Evolutionary conservation across 192 early-diverging fungal species (phyloP).

Genomic region (Dissophora globulifera): DNA sequence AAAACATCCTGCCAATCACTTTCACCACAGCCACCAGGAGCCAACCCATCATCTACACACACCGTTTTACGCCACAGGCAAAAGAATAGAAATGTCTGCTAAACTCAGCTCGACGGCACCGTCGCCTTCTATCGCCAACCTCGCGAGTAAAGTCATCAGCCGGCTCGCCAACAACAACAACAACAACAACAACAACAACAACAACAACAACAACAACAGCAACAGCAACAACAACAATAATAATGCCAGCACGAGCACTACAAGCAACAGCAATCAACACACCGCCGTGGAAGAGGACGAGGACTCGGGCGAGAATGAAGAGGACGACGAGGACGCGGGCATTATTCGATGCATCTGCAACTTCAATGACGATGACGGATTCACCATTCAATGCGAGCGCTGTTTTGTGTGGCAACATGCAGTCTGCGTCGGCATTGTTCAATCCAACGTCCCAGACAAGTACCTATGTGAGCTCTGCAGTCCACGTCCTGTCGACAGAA

Average conservation of each 20-base stretch:
- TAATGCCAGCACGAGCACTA: neutral
- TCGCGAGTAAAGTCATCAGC: slow-evolving; percentile 34
- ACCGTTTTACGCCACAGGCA: no score
- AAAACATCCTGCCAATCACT: neutral
- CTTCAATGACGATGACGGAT: slow-evolving; percentile 93
- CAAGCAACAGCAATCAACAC: slow-evolving; percentile 5
- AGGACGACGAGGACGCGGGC: slow-evolving; percentile 79
- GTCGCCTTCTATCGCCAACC: slow-evolving; percentile 39
- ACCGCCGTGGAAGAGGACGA: slow-evolving; percentile 26
- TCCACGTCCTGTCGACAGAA: slow-evolving; percentile 71
- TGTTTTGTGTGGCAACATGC: slow-evolving; percentile 97
- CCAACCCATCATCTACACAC: neutral
- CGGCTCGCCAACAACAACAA: slow-evolving; percentile 17
- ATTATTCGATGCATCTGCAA: slow-evolving; percentile 96
- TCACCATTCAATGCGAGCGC: slow-evolving; percentile 95
- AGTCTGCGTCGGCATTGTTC: slow-evolving; percentile 80
- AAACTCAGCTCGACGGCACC: slow-evolving; percentile 38
- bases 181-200: slow-evolving; percentile 5
- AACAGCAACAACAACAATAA: slow-evolving; percentile 8
- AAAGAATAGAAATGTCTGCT: slow-evolving; percentile 18
- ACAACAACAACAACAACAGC: slow-evolving; percentile 5
- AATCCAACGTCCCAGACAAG: slow-evolving; percentile 82
- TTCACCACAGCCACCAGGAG: neutral
- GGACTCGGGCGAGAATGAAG: slow-evolving; percentile 54
- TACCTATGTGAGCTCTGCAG: slow-evolving; percentile 90